phyloP scores from a whole-genome alignment of 441 rosid genomes.

The Breynia disticha region DNA sequence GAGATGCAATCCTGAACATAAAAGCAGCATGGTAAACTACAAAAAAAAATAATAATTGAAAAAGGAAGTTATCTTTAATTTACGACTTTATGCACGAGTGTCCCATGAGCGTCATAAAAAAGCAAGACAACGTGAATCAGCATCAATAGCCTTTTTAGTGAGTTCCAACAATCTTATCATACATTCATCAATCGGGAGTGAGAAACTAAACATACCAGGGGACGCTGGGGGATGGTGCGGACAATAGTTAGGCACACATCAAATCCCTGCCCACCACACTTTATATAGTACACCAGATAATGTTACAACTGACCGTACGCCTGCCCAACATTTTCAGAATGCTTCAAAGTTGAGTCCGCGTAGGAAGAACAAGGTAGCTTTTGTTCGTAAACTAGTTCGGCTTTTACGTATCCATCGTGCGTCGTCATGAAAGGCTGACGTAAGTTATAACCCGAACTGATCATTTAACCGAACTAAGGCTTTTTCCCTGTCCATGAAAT shows the following conservation, averaged over 20 bases:
- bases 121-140: conserved; percentile 2
- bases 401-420: conserved; percentile 1
- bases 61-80: neutral
- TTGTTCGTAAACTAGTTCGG: conserved; percentile 1
- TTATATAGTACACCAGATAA: conserved; percentile 11
- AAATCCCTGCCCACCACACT: conserved; percentile 5
- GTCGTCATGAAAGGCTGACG: conserved; percentile 1
- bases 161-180: conserved; percentile 5
- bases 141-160: neutral
- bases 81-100: neutral
- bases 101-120: conserved; percentile 2
- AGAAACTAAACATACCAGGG: neutral
- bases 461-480: neutral
- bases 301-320: conserved; percentile 10
- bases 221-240: neutral
- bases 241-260: conserved; percentile 1
- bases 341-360: conserved; percentile 9
- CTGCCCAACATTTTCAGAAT: conserved; percentile 1
- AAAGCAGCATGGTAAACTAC: too few species aligned
- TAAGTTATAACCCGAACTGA: neutral
- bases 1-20: too few species aligned
- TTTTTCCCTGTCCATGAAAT: conserved; percentile 26
- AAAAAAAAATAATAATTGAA: too few species aligned
- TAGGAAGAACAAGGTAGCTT: neutral
- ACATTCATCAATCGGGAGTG: neutral